These are phyloP conservation scores for Vigna angularis DNA, from an alignment of 306 rosid species.

Conservation along the genomic window DNA sequence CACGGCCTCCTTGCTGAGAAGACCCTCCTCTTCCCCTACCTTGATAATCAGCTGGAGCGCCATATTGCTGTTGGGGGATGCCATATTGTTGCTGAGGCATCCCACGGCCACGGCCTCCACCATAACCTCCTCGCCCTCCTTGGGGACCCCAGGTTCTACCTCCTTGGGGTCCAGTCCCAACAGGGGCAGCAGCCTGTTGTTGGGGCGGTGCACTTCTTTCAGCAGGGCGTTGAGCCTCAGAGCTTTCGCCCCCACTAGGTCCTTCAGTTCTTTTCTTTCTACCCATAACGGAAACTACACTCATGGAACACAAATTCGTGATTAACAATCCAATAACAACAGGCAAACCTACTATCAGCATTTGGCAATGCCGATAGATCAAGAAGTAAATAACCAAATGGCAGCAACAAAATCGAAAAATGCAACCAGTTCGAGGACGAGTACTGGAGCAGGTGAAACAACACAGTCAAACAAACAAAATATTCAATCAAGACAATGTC, in stretches of 20 bases:
- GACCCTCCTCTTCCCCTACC: slow-evolving; percentile 89
- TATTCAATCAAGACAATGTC: background rate
- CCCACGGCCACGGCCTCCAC: slow-evolving; percentile 69
- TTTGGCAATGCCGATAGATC: background rate
- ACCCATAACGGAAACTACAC: slow-evolving; percentile 63
- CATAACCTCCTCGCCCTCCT: slow-evolving; percentile 68
- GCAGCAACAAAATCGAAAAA: background rate
- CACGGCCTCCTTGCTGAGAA: slow-evolving; percentile 79
- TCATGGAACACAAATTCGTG: background rate
- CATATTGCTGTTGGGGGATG: slow-evolving; percentile 68
- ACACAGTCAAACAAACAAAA: background rate
- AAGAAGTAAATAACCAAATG: background rate
- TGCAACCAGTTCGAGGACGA: background rate
- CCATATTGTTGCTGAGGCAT: slow-evolving; percentile 75
- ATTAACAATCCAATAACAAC: background rate
- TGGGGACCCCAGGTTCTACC: slow-evolving; percentile 76
- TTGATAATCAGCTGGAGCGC: slow-evolving; percentile 70
- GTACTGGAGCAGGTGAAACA: background rate
- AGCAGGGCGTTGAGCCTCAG: slow-evolving; percentile 64
- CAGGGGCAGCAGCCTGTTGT: slow-evolving; percentile 50
- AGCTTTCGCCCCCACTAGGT: slow-evolving; percentile 68
- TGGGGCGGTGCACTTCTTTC: slow-evolving; percentile 64
- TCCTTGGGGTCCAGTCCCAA: slow-evolving; percentile 68
- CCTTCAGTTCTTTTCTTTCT: slow-evolving; percentile 80
- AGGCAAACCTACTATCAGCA: background rate